Evolutionary conservation across 257 asterid species (phyloP).

Genomic region (Forsythia viridissima): DNA sequence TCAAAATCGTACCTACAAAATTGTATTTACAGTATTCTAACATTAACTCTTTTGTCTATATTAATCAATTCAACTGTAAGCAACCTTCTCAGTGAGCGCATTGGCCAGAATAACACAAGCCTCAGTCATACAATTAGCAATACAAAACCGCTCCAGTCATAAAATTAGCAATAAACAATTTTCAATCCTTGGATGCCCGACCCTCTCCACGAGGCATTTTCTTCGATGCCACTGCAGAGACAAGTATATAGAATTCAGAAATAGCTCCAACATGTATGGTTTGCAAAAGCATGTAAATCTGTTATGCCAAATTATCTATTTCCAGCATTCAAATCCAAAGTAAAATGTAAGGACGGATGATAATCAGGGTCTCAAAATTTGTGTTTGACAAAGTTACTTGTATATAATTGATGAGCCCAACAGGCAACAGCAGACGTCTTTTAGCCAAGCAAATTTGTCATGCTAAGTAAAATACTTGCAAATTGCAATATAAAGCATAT

Average conservation of each 20-base stretch:
- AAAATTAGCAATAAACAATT: neutral
- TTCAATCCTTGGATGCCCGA: conserved; percentile 56
- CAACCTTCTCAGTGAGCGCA: neutral
- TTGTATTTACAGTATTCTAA: conserved; percentile 11
- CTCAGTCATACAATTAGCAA: neutral
- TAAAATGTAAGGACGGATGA: neutral
- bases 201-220: conserved; percentile 97
- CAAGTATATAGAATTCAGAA: neutral
- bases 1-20: conserved; percentile 2
- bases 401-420: neutral
- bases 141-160: neutral
- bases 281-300: neutral
- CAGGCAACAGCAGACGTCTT: neutral
- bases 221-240: conserved; percentile 56
- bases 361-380: neutral
- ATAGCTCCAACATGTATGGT: neutral
- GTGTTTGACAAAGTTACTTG: neutral
- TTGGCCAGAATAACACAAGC: neutral
- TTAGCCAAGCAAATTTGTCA: neutral
- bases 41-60: neutral
- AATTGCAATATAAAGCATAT: neutral
- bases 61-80: neutral
- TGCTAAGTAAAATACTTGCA: neutral
- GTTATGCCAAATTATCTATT: neutral
- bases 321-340: neutral